These are phyloP conservation scores for Remersonia thermophila DNA, from an alignment of 2,329 filamentous ascomycete genomes.

Conservation along the genomic window DNA sequence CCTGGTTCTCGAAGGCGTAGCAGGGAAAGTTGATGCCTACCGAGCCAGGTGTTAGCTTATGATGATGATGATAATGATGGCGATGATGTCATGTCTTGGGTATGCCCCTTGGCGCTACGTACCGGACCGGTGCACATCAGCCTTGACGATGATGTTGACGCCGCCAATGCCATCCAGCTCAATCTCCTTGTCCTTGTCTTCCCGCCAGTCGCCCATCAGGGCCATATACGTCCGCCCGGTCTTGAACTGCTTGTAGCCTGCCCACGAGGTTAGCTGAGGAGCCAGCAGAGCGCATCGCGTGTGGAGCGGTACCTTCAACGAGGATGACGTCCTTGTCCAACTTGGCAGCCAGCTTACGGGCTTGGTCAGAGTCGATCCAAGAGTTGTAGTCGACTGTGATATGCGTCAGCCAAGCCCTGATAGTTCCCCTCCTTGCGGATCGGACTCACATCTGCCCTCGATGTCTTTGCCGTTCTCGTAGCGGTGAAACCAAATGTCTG, in stretches of 20 bases:
- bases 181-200: constrained; percentile 85
- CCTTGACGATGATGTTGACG: constrained; percentile 95
- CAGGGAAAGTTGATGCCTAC: constrained; percentile 94
- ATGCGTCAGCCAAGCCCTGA: constrained; percentile 13
- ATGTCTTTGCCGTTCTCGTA: constrained; percentile 73
- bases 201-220: constrained; percentile 79
- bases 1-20: constrained; percentile 97
- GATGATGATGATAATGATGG: too few species aligned
- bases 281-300: neutral
- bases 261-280: constrained; percentile 1
- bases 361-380: constrained; percentile 89
- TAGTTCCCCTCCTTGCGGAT: neutral
- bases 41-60: neutral
- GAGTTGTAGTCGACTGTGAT: constrained; percentile 89
- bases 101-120: constrained; percentile 20
- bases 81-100: too few species aligned
- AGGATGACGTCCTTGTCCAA: constrained; percentile 73
- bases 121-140: constrained; percentile 92
- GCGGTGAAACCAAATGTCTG: constrained; percentile 95
- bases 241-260: constrained; percentile 84
- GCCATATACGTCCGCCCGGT: constrained; percentile 87
- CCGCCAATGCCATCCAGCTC: constrained; percentile 92
- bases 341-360: constrained; percentile 56
- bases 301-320: constrained; percentile 61
- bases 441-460: constrained; percentile 74